These are phyloP conservation scores for Apiospora pterosperma DNA, from an alignment of 2,329 filamentous ascomycete genomes.

Conservation along the genomic window DNA sequence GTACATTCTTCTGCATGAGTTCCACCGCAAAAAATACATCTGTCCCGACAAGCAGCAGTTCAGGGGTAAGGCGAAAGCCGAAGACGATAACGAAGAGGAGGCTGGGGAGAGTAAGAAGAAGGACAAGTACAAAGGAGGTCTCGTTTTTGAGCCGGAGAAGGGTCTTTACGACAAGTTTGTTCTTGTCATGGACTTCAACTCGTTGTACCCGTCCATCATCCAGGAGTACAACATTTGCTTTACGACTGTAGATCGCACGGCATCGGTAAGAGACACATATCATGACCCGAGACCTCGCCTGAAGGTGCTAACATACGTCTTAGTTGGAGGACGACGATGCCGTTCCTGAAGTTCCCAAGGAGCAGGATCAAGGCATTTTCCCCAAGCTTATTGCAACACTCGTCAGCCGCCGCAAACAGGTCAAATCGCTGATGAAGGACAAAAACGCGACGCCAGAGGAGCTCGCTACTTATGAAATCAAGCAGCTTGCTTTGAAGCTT, in stretches of 20 bases:
- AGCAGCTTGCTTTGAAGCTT: conserved; percentile 92
- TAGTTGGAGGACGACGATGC: conserved; percentile 77
- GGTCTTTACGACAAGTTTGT: conserved; percentile 98
- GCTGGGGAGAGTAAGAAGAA: conserved; percentile 86
- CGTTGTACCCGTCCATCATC: conserved; percentile 95
- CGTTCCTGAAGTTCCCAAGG: conserved; percentile 80
- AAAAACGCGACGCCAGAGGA: conserved; percentile 82
- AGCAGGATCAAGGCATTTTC: conserved; percentile 79
- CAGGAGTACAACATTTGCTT: conserved; percentile 99
- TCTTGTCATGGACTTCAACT: conserved; percentile 99
- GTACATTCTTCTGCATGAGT: conserved; percentile 97
- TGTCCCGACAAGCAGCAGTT: conserved; percentile 91
- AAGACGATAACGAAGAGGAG: conserved; percentile 69
- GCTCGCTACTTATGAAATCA: conserved; percentile 94
- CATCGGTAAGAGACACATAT: conserved; percentile 59
- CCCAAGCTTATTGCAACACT: conserved; percentile 89
- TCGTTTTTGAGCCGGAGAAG: conserved; percentile 97
- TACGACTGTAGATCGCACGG: conserved; percentile 83
- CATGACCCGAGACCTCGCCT: background rate
- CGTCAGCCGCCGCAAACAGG: conserved; percentile 82
- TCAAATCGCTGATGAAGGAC: conserved; percentile 96
- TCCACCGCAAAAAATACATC: conserved; percentile 95
- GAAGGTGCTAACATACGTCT: conserved; percentile 27
- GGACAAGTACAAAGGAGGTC: conserved; percentile 97
- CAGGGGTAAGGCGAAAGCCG: conserved; percentile 67